phyloP scores from a whole-genome alignment of 768 basidiomycete genomes.

The Phylloporus scabripes region DNA sequence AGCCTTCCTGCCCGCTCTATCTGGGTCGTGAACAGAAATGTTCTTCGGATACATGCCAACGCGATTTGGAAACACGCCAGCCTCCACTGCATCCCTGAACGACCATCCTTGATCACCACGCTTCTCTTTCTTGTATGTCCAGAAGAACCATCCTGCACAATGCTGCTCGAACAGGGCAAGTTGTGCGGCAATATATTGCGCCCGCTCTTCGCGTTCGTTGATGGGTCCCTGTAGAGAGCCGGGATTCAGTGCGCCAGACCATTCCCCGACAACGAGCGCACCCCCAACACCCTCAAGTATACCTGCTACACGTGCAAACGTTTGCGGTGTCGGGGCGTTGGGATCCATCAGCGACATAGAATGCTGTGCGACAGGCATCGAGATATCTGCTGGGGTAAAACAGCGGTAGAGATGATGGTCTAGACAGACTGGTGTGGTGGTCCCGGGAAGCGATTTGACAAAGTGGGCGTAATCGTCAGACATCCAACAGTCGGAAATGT shows the following conservation, averaged over 20 bases:
- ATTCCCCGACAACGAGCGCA: constrained; percentile 68
- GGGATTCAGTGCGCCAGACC: constrained; percentile 71
- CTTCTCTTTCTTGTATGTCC: constrained; percentile 74
- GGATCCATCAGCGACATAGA: constrained; percentile 41
- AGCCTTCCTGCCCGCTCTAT: constrained; percentile 26
- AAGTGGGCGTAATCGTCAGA: constrained; percentile 58
- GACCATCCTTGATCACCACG: constrained; percentile 72
- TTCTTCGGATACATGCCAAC: constrained; percentile 39
- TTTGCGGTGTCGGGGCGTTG: constrained; percentile 35
- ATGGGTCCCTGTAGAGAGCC: constrained; percentile 47
- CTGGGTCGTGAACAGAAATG: constrained; percentile 13
- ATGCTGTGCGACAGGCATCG: constrained; percentile 51
- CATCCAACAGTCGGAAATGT: constrained; percentile 74
- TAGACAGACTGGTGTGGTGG: constrained; percentile 46
- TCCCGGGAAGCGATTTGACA: constrained; percentile 32
- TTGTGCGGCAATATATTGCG: constrained; percentile 57
- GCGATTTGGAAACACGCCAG: constrained; percentile 54
- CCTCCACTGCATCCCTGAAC: constrained; percentile 55
- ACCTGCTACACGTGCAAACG: constrained; percentile 35
- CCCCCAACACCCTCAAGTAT: constrained; percentile 39
- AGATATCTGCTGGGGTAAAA: constrained; percentile 57
- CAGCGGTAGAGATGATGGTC: constrained; percentile 86
- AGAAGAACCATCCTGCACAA: constrained; percentile 78
- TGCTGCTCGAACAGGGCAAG: constrained; percentile 55
- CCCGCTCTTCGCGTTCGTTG: constrained; percentile 38